Conservation (phyloP, 371 early-diverging fungal genomes). For the Lichtheimia ramosa region DNA sequence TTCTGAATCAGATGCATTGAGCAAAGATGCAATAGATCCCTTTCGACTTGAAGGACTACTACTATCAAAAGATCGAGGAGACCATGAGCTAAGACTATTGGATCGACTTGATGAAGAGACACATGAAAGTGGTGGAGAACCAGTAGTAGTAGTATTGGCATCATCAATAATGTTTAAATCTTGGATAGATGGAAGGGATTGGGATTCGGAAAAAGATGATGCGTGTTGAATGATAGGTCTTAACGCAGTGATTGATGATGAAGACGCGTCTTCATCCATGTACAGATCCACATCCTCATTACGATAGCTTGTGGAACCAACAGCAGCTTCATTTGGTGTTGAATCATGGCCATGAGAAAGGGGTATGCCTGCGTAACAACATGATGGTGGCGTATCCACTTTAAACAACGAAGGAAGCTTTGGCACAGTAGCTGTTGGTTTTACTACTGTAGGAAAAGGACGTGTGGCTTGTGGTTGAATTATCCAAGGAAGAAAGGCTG, state of each 20-base stretch:
- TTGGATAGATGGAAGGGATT: slow-evolving; percentile 30
- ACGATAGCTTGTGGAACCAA: neutral
- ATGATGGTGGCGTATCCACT: neutral
- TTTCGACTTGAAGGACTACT: slow-evolving; percentile 24
- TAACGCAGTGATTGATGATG: neutral
- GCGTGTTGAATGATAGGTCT: slow-evolving; percentile 7
- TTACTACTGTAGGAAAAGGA: neutral
- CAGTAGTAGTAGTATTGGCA: neutral
- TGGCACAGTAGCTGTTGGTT: neutral
- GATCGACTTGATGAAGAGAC: slow-evolving; percentile 6
- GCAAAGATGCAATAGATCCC: slow-evolving; percentile 44
- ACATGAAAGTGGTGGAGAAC: neutral
- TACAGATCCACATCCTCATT: neutral
- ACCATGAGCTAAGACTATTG: slow-evolving; percentile 7
- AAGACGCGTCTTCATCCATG: neutral
- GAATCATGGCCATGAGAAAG: neutral
- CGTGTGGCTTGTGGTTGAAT: slow-evolving; percentile 3
- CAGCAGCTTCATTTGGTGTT: neutral
- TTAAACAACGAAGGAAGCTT: neutral
- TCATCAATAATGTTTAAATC: slow-evolving; percentile 16
- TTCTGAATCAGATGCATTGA: slow-evolving; percentile 19
- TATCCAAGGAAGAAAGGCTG: slow-evolving; percentile 11
- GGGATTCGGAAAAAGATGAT: neutral
- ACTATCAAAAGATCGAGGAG: slow-evolving; percentile 5
- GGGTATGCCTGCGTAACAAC: neutral